Percentiles rank a stretch among this genome's conserved stretches.
Conservation (phyloP, 2,329 filamentous ascomycete genomes). For the Alternaria conjuncta region DNA sequence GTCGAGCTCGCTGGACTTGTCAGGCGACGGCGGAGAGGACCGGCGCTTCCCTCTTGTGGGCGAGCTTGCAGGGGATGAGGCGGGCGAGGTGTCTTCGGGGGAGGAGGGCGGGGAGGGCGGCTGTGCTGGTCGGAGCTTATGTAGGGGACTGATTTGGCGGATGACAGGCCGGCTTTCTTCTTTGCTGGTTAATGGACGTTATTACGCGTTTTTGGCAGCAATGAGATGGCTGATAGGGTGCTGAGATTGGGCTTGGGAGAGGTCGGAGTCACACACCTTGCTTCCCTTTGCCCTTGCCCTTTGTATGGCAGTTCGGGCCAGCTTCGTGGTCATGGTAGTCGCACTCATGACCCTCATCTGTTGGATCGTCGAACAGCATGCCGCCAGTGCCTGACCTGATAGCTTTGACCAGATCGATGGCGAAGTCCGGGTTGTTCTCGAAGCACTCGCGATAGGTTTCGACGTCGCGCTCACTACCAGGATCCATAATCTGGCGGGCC, state of each 20-base stretch:
- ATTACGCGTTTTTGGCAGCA: conserved; percentile 31
- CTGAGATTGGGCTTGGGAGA: conserved; percentile 13
- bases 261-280: conserved; percentile 45
- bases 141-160: conserved; percentile 37
- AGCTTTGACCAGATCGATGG: conserved; percentile 60
- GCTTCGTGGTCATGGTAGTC: conserved; percentile 60
- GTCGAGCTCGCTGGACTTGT: conserved; percentile 46
- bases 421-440: conserved; percentile 58
- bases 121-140: conserved; percentile 37
- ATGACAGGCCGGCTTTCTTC: conserved; percentile 45
- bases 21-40: conserved; percentile 46
- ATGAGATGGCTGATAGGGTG: conserved; percentile 9
- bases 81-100: conserved; percentile 29
- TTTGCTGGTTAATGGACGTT: conserved; percentile 47
- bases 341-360: conserved; percentile 52
- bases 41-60: conserved; percentile 39
- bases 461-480: conserved; percentile 57
- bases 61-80: conserved; percentile 39
- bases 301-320: conserved; percentile 49
- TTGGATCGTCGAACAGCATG: conserved; percentile 61
- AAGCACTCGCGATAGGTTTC: conserved; percentile 59
- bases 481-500: conserved; percentile 65
- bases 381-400: conserved; percentile 59
- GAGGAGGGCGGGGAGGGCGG: conserved; percentile 42
- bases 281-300: conserved; percentile 42